Percentiles rank a stretch among this genome's conserved stretches.
Evolutionary conservation across 2,329 filamentous ascomycete species (phyloP).

Genomic region (Fusarium anthophilum): DNA sequence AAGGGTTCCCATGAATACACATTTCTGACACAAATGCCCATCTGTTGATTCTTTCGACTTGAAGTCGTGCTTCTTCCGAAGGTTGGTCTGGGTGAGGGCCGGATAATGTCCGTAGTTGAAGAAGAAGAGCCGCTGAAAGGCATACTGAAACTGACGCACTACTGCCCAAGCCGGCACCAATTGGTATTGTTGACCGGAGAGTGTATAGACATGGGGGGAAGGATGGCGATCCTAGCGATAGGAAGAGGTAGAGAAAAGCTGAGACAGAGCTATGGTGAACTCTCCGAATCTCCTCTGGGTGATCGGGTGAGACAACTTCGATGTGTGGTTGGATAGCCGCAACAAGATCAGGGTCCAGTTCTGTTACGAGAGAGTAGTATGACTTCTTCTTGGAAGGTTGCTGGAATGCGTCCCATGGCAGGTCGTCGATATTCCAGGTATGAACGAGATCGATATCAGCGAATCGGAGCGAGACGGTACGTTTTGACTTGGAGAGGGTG

Average conservation of each 20-base stretch:
- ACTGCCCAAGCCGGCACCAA: conserved; percentile 89
- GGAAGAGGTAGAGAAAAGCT: conserved; percentile 91
- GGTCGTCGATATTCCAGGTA: conserved; percentile 91
- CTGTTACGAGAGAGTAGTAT: conserved; percentile 90
- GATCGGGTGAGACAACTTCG: conserved; percentile 71
- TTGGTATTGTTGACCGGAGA: conserved; percentile 91
- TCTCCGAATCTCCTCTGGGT: conserved; percentile 78
- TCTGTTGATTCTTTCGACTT: conserved; percentile 94
- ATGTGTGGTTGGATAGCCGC: conserved; percentile 84
- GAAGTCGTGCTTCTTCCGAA: conserved; percentile 83
- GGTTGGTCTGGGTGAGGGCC: conserved; percentile 94
- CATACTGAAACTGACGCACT: conserved; percentile 96
- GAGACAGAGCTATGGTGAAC: conserved; percentile 84
- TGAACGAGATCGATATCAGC: conserved; percentile 90
- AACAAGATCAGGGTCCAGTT: conserved; percentile 83
- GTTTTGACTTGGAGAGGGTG: conserved; percentile 88
- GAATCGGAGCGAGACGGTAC: conserved; percentile 88
- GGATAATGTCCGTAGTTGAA: conserved; percentile 87
- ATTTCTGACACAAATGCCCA: conserved; percentile 98
- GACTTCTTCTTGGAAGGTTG: conserved; percentile 88
- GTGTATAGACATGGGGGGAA: conserved; percentile 89
- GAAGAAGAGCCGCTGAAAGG: conserved; percentile 81
- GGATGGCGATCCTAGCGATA: conserved; percentile 82
- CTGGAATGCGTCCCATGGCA: conserved; percentile 88
- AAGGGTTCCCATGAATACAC: conserved; percentile 97